Percentiles rank a stretch among this genome's conserved stretches.
Evolutionary conservation across 2,329 filamentous ascomycete genomes (phyloP).

Genomic region (Pseudomassariella vexata): DNA sequence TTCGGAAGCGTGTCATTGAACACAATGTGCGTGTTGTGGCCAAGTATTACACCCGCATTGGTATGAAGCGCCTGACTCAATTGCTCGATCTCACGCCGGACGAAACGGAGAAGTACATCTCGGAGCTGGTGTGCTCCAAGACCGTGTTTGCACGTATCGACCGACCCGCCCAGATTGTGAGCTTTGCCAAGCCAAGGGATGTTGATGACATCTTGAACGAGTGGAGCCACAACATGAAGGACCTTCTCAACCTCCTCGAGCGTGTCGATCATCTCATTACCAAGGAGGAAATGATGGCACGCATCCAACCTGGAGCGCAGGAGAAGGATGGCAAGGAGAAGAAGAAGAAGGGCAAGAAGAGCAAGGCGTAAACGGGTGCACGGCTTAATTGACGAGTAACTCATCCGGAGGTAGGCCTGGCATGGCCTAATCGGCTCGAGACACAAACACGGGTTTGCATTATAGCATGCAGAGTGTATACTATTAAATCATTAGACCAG

Average conservation of each 20-base stretch:
- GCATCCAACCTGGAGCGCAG: conserved; percentile 67
- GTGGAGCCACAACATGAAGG: conserved; percentile 99
- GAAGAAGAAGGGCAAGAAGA: conserved; percentile 30
- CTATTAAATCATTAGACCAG: conserved; percentile 20
- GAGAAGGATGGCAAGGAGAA: conserved; percentile 33
- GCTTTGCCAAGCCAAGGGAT: conserved; percentile 89
- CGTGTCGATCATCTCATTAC: conserved; percentile 97
- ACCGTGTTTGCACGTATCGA: conserved; percentile 98
- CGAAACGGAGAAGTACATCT: conserved; percentile 98
- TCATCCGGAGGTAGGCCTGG: neutral
- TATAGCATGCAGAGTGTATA: conserved; percentile 22
- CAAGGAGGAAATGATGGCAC: conserved; percentile 99
- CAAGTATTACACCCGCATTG: conserved; percentile 97
- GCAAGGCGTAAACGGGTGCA: conserved; percentile 15
- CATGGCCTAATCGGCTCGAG: conserved; percentile 6
- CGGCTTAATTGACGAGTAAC: neutral
- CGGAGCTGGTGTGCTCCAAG: conserved; percentile 92
- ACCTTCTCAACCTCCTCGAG: conserved; percentile 75
- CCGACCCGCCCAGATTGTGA: conserved; percentile 84
- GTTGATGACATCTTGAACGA: conserved; percentile 96
- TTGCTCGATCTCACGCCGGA: conserved; percentile 89
- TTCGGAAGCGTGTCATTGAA: conserved; percentile 97
- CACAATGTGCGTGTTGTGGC: conserved; percentile 97
- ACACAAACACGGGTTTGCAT: conserved; percentile 15
- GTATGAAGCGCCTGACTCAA: conserved; percentile 83